phyloP scores from a whole-genome alignment of 495 filamentous ascomycete species.

The Aspergillus bridgeri region DNA sequence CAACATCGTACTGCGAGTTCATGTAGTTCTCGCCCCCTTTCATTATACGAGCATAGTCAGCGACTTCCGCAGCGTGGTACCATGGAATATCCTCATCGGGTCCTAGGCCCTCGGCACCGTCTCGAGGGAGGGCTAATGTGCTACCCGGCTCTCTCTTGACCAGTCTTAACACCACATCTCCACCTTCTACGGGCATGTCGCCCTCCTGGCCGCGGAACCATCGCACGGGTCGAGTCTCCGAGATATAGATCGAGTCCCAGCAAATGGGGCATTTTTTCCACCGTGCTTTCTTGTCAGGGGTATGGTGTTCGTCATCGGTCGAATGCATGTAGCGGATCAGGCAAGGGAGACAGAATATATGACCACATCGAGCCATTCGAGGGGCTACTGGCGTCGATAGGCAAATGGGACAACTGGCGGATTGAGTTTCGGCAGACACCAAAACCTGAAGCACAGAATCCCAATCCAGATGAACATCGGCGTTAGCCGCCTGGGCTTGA shows the following conservation, averaged over 20 bases:
- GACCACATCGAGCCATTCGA: constrained; percentile 95
- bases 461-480: constrained; percentile 92
- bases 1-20: constrained; percentile 68
- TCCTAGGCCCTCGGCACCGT: constrained; percentile 67
- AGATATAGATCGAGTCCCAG: constrained; percentile 81
- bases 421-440: constrained; percentile 84
- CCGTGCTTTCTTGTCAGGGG: constrained; percentile 66
- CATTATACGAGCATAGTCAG: constrained; percentile 95
- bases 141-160: constrained; percentile 74
- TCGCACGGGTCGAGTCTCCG: constrained; percentile 84
- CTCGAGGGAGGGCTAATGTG: constrained; percentile 81
- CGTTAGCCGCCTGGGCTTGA: constrained; percentile 72
- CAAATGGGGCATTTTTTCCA: constrained; percentile 98
- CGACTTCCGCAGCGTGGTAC: constrained; percentile 89
- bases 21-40: constrained; percentile 90
- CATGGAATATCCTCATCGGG: constrained; percentile 78
- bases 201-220: constrained; percentile 91
- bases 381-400: constrained; percentile 87
- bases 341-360: constrained; percentile 95
- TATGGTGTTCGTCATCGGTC: constrained; percentile 58
- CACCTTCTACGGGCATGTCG: constrained; percentile 72
- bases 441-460: constrained; percentile 84
- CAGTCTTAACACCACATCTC: constrained; percentile 82
- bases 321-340: constrained; percentile 95
- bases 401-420: constrained; percentile 88